phyloP scores from a whole-genome alignment of 2,329 filamentous ascomycete species.

The Colletotrichum truncatum region DNA sequence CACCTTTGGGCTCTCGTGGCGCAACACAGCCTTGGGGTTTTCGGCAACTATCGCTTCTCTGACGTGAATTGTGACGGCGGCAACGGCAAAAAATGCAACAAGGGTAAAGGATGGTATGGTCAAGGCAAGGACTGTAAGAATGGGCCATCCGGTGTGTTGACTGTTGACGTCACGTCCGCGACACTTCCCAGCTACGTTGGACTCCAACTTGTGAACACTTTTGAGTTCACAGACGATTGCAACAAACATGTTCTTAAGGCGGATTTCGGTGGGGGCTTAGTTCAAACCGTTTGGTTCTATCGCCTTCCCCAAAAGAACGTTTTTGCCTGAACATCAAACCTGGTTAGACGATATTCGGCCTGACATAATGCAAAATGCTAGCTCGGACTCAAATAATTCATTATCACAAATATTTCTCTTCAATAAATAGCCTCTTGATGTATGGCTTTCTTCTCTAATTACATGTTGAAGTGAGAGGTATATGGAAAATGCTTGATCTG shows the following conservation, averaged over 20 bases:
- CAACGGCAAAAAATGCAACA: background rate
- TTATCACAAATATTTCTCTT: background rate
- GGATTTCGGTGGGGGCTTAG: background rate
- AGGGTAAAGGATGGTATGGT: background rate
- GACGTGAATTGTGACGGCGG: background rate
- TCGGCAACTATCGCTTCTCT: background rate
- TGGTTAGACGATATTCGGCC: no score
- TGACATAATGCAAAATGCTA: background rate
- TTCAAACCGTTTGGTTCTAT: conserved; percentile 13
- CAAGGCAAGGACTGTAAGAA: background rate
- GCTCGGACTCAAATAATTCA: background rate
- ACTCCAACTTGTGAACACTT: background rate
- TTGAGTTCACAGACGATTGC: conserved; percentile 4
- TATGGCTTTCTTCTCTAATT: no score
- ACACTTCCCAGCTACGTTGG: conserved; percentile 24
- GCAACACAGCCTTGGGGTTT: conserved; percentile 13
- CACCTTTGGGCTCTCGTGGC: conserved; percentile 9
- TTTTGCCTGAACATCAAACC: background rate
- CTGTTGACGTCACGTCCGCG: conserved; percentile 1
- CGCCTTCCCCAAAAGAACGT: background rate
- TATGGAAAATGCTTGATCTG: no score
- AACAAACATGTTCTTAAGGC: conserved; percentile 10
- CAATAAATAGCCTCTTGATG: no score
- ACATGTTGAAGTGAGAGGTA: no score
- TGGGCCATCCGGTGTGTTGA: conserved; percentile 11